Evolutionary conservation across 1,284 basidiomycete genomes (phyloP).

Genomic region (Volvariella volvacea): DNA sequence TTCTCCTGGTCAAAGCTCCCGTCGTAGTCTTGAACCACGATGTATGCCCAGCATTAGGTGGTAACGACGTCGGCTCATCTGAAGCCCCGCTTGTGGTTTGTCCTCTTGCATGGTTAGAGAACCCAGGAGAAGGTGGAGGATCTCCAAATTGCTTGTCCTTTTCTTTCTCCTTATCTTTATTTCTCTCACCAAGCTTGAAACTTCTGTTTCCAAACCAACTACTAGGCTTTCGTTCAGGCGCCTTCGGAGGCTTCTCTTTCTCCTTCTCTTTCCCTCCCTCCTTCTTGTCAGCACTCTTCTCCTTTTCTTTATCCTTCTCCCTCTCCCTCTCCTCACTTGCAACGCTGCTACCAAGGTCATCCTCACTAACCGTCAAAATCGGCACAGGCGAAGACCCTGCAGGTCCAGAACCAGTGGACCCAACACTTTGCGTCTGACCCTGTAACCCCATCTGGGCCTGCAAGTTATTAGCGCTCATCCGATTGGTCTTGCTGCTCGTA

Average conservation of each 20-base stretch:
- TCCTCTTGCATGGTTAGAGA: background rate
- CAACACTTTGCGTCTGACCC: too few species aligned
- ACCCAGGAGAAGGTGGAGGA: background rate
- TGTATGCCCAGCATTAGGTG: background rate
- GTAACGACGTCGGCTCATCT: background rate
- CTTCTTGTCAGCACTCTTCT: conserved; percentile 9
- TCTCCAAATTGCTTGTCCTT: background rate
- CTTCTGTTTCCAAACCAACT: conserved; percentile 53
- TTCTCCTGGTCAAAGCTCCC: background rate
- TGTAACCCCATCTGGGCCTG: too few species aligned
- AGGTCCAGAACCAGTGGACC: too few species aligned
- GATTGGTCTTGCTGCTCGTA: too few species aligned
- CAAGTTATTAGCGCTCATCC: too few species aligned
- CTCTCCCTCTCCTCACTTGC: background rate
- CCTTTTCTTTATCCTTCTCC: conserved; percentile 27
- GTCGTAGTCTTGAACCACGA: conserved; percentile 1
- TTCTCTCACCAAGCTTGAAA: conserved; percentile 17
- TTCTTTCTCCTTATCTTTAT: conserved; percentile 4
- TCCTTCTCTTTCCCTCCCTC: conserved; percentile 18
- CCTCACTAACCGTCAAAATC: too few species aligned
- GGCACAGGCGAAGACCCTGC: too few species aligned
- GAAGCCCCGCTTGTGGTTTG: background rate
- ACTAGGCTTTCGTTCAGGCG: conserved; percentile 34
- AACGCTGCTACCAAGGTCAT: background rate
- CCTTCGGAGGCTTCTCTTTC: conserved; percentile 26